Evolutionary conservation across 2,329 filamentous ascomycete species (phyloP).

Genomic region (Leptographium lundbergii): DNA sequence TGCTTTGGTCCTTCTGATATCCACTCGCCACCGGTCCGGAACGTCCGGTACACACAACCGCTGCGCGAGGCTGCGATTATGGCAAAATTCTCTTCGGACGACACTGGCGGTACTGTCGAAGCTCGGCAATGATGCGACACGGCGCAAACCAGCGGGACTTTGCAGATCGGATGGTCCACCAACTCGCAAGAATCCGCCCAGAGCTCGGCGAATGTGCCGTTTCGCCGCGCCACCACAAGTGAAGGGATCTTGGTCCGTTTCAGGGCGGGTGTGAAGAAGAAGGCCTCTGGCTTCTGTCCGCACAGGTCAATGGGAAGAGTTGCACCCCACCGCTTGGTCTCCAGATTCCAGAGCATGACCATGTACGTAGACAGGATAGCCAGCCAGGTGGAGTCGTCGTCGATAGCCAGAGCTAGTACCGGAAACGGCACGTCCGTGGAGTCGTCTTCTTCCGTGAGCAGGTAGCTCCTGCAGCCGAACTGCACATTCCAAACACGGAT

Average conservation of each 20-base stretch:
- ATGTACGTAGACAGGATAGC: constrained; percentile 49
- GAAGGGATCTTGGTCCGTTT: constrained; percentile 24
- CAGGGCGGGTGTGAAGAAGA: constrained; percentile 45
- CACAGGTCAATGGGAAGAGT: constrained; percentile 40
- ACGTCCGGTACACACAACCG: constrained; percentile 36
- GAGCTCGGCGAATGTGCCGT: constrained; percentile 50
- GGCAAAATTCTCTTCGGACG: constrained; percentile 14
- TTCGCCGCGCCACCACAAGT: constrained; percentile 49
- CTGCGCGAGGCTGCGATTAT: constrained; percentile 37
- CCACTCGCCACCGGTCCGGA: constrained; percentile 34
- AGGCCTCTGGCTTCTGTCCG: constrained; percentile 45
- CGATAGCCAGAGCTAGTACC: constrained; percentile 50
- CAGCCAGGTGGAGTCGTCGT: constrained; percentile 51
- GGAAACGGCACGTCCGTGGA: constrained; percentile 34
- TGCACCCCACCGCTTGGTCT: constrained; percentile 42
- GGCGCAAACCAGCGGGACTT: constrained; percentile 38
- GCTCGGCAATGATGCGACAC: constrained; percentile 21
- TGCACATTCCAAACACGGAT: constrained; percentile 54
- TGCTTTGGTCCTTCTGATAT: constrained; percentile 32
- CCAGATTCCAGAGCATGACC: constrained; percentile 52
- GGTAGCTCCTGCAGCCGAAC: constrained; percentile 26
- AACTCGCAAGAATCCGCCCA: constrained; percentile 30
- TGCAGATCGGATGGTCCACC: constrained; percentile 35
- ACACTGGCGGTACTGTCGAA: not conserved
- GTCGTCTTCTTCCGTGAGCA: constrained; percentile 26